phyloP scores from a whole-genome alignment of 1,284 basidiomycete genomes.

The Cryptococcus hybrid region DNA sequence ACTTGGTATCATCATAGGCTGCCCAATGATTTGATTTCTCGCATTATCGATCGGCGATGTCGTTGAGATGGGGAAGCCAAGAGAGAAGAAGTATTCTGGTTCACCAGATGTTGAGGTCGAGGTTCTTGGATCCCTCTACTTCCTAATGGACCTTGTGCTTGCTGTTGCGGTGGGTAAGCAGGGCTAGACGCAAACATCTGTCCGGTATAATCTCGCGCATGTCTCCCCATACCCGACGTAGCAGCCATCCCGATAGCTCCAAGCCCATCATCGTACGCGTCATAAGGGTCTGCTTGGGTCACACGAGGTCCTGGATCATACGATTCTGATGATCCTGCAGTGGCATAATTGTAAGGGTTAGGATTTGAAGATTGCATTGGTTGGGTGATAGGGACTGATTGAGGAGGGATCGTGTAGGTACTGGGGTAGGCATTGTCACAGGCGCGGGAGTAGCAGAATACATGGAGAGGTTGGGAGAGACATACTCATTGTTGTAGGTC shows the following conservation, averaged over 20 bases:
- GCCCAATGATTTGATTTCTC: neutral
- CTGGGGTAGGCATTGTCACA: constrained; percentile 16
- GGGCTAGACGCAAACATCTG: constrained; percentile 8
- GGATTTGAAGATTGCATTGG: neutral
- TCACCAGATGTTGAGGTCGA: constrained; percentile 13
- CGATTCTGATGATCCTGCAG: constrained; percentile 13
- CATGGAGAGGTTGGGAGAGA: neutral
- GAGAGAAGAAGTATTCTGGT: constrained; percentile 1
- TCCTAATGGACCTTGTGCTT: neutral
- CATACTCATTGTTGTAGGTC: constrained; percentile 14
- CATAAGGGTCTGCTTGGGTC: constrained; percentile 20
- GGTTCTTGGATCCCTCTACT: constrained; percentile 9
- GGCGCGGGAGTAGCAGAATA: constrained; percentile 5
- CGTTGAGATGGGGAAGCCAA: constrained; percentile 3
- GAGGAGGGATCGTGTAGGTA: constrained; percentile 11
- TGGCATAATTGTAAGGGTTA: constrained; percentile 5
- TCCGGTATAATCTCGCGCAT: constrained; percentile 29
- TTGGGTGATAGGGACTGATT: neutral
- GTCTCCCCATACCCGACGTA: constrained; percentile 16
- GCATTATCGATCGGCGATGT: neutral
- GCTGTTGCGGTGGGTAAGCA: neutral
- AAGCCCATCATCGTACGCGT: constrained; percentile 29
- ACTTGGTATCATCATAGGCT: neutral
- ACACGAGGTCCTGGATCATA: constrained; percentile 19
- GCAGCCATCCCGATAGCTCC: constrained; percentile 38